These are phyloP conservation scores for Eucalyptus marginata DNA, from an alignment of 345 rosid species.

Conservation along the genomic window DNA sequence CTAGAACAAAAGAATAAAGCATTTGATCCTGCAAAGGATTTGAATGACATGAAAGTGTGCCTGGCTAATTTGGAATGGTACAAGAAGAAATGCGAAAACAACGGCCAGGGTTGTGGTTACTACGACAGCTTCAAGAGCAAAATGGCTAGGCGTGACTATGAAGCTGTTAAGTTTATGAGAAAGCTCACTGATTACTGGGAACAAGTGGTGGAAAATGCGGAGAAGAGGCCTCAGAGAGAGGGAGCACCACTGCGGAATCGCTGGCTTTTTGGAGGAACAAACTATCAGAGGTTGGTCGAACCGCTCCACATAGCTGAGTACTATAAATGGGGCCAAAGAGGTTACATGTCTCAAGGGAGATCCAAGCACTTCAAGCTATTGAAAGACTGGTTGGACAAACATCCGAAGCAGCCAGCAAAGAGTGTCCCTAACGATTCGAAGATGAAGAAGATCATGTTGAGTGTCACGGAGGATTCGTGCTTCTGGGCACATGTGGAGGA, in stretches of 20 bases:
- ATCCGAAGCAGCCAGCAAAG: not conserved
- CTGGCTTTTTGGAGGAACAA: conserved; percentile 36
- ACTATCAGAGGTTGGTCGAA: conserved; percentile 58
- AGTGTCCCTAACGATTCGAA: not conserved
- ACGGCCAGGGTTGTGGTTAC: conserved; percentile 15
- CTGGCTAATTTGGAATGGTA: conserved; percentile 53
- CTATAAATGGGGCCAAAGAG: conserved; percentile 11
- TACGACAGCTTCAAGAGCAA: conserved; percentile 39
- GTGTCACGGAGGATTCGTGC: conserved; percentile 51
- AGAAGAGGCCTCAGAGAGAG: conserved; percentile 42
- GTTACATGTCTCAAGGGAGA: conserved; percentile 30
- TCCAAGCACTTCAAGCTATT: conserved; percentile 28
- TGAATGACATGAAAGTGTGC: conserved; percentile 18
- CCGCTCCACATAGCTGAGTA: conserved; percentile 71
- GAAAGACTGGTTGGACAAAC: conserved; percentile 30
- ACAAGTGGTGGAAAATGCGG: conserved; percentile 25
- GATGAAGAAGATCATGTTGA: conserved; percentile 6
- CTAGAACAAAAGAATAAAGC: not conserved
- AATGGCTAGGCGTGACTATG: not conserved
- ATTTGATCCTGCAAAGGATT: conserved; percentile 8
- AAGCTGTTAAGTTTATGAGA: not conserved
- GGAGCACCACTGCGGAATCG: not conserved
- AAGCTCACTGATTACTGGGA: conserved; percentile 34
- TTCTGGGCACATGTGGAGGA: conserved; percentile 85
- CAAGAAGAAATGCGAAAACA: conserved; percentile 25